Evolutionary conservation across 2,329 filamentous ascomycete species (phyloP).

Genomic region (Pseudogymnoascus sp.): DNA sequence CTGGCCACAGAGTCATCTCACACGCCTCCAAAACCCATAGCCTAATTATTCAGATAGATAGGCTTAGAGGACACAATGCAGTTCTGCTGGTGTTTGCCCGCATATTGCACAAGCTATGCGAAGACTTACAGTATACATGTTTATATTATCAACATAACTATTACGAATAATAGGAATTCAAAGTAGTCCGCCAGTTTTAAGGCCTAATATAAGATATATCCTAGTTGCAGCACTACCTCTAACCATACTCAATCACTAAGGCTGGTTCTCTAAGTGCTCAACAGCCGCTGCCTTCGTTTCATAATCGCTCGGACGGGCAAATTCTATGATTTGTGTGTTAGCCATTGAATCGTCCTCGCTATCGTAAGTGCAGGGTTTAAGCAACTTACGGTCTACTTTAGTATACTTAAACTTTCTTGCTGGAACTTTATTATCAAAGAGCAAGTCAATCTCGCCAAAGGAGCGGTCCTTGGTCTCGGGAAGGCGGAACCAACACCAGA

Average conservation of each 20-base stretch:
- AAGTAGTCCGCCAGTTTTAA: background rate
- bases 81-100: too few species aligned
- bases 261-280: background rate
- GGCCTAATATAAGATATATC: background rate
- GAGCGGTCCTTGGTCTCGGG: slow-evolving; percentile 73
- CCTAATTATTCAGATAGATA: too few species aligned
- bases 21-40: too few species aligned
- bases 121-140: background rate
- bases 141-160: background rate
- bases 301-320: background rate
- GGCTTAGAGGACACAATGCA: too few species aligned
- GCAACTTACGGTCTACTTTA: slow-evolving; percentile 13
- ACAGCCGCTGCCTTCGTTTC: background rate
- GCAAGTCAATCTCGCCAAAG: slow-evolving; percentile 75
- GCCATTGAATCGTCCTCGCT: background rate
- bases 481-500: slow-evolving; percentile 42
- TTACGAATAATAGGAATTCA: background rate
- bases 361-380: background rate
- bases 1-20: too few species aligned
- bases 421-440: slow-evolving; percentile 62
- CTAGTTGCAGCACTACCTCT: background rate
- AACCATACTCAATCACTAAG: background rate
- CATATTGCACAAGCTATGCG: too few species aligned
- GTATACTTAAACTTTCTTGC: slow-evolving; percentile 25
- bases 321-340: slow-evolving; percentile 1